Conservation (phyloP, 352 stramenopile species). For the Pythium aquatile region DNA sequence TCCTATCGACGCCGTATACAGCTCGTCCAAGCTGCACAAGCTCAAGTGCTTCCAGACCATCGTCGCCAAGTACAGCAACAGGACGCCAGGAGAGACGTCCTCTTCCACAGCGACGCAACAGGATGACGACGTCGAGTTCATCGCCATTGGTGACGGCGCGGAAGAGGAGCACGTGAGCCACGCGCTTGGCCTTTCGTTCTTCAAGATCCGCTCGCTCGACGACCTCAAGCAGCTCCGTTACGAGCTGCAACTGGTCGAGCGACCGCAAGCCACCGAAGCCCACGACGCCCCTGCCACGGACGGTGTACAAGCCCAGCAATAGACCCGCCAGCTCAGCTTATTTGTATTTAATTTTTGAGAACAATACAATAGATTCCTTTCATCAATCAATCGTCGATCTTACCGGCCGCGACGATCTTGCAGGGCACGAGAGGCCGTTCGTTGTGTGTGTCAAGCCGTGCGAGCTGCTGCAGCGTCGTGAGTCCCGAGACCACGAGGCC, state of each 20-base stretch:
- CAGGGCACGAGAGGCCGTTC: constrained; percentile 62
- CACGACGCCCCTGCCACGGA: neutral
- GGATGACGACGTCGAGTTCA: constrained; percentile 48
- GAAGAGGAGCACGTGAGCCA: constrained; percentile 79
- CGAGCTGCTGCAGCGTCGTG: constrained; percentile 55
- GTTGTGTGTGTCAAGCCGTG: constrained; percentile 43
- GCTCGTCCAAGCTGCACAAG: constrained; percentile 77
- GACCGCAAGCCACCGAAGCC: neutral
- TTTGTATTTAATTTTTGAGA: constrained; percentile 2
- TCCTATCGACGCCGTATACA: constrained; percentile 73
- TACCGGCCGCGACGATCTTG: constrained; percentile 66
- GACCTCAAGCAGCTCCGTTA: constrained; percentile 63
- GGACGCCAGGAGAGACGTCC: neutral
- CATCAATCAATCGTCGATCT: constrained; percentile 32
- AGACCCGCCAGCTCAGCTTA: neutral
- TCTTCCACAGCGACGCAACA: neutral
- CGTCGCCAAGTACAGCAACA: constrained; percentile 42
- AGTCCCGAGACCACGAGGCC: constrained; percentile 66
- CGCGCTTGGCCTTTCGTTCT: constrained; percentile 63
- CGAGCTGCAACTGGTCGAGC: constrained; percentile 48
- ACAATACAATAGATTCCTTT: neutral
- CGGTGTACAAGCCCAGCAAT: neutral
- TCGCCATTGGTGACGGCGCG: constrained; percentile 72
- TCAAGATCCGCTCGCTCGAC: constrained; percentile 67
- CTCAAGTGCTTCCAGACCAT: constrained; percentile 78